A percentile compares a stretch with the other conserved stretches of the same genome.
Conservation (phyloP, 805 yeast species). For the Candida pseudoglaebosa region DNA sequence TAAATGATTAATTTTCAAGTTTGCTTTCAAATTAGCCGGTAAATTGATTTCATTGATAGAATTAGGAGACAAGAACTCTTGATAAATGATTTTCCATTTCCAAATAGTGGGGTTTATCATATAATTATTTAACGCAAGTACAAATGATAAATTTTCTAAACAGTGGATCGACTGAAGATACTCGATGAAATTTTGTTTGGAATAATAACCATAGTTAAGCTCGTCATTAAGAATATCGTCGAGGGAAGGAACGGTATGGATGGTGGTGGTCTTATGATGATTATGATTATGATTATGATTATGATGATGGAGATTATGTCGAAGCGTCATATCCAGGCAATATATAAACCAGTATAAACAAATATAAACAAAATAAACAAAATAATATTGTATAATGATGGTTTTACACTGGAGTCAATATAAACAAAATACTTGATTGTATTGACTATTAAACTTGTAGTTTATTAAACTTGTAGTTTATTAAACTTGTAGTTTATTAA, state of each 20-base stretch:
- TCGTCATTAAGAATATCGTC: slow-evolving; percentile 4
- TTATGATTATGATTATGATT: not conserved
- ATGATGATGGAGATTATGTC: not conserved
- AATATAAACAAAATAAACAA: not conserved
- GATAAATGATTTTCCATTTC: slow-evolving; percentile 7
- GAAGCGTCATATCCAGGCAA: not conserved
- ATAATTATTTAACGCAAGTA: slow-evolving; percentile 3
- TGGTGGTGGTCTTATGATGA: slow-evolving; percentile 1
- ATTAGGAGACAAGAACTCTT: slow-evolving; percentile 7
- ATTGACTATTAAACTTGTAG: too few species aligned
- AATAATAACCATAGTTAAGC: slow-evolving; percentile 2
- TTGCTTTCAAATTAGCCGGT: slow-evolving; percentile 7
- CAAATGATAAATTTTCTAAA: slow-evolving; percentile 4
- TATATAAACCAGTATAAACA: too few species aligned
- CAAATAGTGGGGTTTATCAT: slow-evolving; percentile 1
- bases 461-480: too few species aligned
- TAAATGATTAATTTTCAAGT: slow-evolving; percentile 1
- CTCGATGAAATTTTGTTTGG: slow-evolving; percentile 5
- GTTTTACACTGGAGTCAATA: too few species aligned
- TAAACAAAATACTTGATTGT: too few species aligned
- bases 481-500: too few species aligned
- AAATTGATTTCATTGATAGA: slow-evolving; percentile 10
- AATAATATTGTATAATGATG: too few species aligned
- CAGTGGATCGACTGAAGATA: slow-evolving; percentile 5
- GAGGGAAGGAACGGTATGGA: slow-evolving; percentile 1